phyloP scores from a whole-genome alignment of 2,329 filamentous ascomycete species.

The Neofusicoccum umdonicola region DNA sequence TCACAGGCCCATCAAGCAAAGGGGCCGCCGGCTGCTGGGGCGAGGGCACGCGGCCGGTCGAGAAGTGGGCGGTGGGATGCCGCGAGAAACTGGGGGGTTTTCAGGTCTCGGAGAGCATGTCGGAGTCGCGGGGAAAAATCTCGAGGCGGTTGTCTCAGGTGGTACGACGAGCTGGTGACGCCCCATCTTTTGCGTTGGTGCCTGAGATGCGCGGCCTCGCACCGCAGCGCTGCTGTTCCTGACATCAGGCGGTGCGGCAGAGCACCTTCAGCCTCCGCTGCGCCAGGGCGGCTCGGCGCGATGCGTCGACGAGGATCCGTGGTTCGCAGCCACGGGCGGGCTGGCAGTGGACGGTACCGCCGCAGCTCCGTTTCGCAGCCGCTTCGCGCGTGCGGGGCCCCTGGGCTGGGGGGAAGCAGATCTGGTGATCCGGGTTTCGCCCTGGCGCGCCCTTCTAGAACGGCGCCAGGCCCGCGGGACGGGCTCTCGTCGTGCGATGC shows the following conservation, averaged over 20 bases:
- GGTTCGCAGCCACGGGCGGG: background rate
- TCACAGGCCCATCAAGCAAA: background rate
- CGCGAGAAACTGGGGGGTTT: background rate
- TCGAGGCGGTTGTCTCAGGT: slow-evolving; percentile 11
- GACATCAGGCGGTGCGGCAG: background rate
- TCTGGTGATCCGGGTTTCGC: background rate
- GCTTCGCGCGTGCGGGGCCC: background rate
- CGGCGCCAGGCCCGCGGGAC: background rate
- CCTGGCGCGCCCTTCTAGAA: background rate
- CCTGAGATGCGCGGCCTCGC: background rate
- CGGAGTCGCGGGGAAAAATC: slow-evolving; percentile 4
- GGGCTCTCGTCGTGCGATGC: background rate
- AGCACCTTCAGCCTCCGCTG: background rate
- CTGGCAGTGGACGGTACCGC: background rate
- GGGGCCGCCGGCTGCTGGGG: background rate
- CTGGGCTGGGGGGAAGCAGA: no score
- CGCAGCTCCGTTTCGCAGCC: background rate
- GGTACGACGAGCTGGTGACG: slow-evolving; percentile 14
- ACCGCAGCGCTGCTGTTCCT: background rate
- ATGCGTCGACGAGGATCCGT: background rate
- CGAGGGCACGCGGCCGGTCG: background rate
- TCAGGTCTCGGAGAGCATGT: background rate
- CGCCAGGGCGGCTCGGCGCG: slow-evolving; percentile 7
- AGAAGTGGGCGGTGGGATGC: background rate
- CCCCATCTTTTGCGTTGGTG: background rate